Percentiles rank a stretch among this genome's conserved stretches.
Evolutionary conservation across 257 asterid species (phyloP).

Genomic region (Capsicum baccatum): DNA sequence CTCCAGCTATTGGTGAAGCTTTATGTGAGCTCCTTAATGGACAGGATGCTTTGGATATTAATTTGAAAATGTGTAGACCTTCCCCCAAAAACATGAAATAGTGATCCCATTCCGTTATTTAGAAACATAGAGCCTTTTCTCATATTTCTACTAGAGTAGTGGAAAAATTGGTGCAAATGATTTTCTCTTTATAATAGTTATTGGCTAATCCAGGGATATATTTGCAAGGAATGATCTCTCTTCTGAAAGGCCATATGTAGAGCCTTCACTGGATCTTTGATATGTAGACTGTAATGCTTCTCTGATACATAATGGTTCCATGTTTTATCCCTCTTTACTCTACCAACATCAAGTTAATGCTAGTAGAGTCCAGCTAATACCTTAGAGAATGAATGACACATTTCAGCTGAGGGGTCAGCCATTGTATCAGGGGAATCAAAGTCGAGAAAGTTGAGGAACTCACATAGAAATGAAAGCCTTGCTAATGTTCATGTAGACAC

Average conservation of each 20-base stretch:
- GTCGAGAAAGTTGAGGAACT: slow-evolving; percentile 45
- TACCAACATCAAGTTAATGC: slow-evolving; percentile 70
- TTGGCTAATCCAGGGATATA: slow-evolving; percentile 62
- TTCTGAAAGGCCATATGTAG: slow-evolving; percentile 51
- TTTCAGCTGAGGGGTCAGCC: slow-evolving; percentile 41
- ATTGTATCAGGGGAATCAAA: slow-evolving; percentile 43
- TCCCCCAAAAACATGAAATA: not conserved
- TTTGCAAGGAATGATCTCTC: slow-evolving; percentile 47
- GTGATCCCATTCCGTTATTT: slow-evolving; percentile 30
- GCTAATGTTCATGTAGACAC: slow-evolving; percentile 33
- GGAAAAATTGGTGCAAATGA: not conserved
- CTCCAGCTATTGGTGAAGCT: slow-evolving; percentile 88
- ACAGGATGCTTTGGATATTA: slow-evolving; percentile 51
- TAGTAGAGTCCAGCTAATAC: slow-evolving; percentile 59
- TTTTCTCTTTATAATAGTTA: slow-evolving; percentile 26
- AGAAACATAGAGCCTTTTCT: slow-evolving; percentile 26
- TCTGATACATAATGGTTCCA: slow-evolving; percentile 53
- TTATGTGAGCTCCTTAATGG: slow-evolving; percentile 92
- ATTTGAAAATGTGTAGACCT: slow-evolving; percentile 47
- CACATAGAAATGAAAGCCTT: slow-evolving; percentile 47
- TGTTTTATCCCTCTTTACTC: slow-evolving; percentile 61
- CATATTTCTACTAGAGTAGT: not conserved
- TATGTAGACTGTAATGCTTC: slow-evolving; percentile 51
- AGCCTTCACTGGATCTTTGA: slow-evolving; percentile 49
- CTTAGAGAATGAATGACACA: slow-evolving; percentile 46